Conservation (phyloP, 163 green algal species). For the Chlorella variabilis region DNA sequence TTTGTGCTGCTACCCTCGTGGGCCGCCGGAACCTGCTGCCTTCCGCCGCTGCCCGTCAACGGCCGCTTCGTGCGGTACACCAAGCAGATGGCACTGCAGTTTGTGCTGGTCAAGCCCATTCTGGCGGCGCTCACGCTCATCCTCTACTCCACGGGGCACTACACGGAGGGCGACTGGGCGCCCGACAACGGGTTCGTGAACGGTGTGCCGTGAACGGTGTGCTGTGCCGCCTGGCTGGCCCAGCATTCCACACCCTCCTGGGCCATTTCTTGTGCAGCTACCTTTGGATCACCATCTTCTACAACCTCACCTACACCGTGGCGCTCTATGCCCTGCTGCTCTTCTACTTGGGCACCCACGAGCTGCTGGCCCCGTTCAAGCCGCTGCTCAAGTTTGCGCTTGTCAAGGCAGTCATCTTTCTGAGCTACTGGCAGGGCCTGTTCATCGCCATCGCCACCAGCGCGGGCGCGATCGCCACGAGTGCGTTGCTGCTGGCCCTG, state of each 20-base stretch:
- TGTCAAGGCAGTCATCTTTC: constrained; percentile 97
- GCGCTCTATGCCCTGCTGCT: constrained; percentile 94
- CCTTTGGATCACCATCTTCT: constrained; percentile 93
- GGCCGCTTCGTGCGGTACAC: constrained; percentile 89
- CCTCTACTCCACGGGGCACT: constrained; percentile 81
- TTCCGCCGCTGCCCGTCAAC: constrained; percentile 85
- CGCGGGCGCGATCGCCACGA: constrained; percentile 58
- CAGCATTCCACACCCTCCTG: neutral
- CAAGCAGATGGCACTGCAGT: constrained; percentile 96
- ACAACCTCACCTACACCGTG: constrained; percentile 94
- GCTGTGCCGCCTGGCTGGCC: too few species aligned
- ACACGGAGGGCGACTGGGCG: constrained; percentile 81
- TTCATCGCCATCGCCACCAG: constrained; percentile 67
- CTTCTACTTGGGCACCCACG: constrained; percentile 95
- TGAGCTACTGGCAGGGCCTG: constrained; percentile 97
- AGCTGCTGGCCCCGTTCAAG: constrained; percentile 91
- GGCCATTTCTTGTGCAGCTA: constrained; percentile 79
- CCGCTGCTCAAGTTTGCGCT: constrained; percentile 96
- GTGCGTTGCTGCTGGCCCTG: neutral
- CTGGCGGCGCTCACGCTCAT: constrained; percentile 85
- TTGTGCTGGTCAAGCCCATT: constrained; percentile 96
- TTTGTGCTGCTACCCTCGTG: constrained; percentile 87
- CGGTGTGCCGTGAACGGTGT: neutral
- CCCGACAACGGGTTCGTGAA: constrained; percentile 52
- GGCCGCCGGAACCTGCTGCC: constrained; percentile 89